These are phyloP conservation scores for Panus rudis DNA, from an alignment of 768 basidiomycete genomes.

Conservation along the genomic window DNA sequence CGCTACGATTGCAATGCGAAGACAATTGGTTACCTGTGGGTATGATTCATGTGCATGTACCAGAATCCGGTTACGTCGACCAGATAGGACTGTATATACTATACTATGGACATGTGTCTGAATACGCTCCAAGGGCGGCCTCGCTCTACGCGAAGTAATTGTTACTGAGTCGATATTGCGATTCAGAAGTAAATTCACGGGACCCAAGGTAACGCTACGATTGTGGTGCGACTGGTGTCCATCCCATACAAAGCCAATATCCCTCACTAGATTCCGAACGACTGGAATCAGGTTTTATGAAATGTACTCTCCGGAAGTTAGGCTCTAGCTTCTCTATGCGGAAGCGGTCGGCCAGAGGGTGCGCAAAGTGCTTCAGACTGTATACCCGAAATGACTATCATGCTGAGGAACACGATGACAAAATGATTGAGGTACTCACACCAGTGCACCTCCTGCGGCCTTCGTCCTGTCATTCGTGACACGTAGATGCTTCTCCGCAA, in stretches of 20 bases:
- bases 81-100: too few relatives aligned
- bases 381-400: background rate
- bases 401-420: conserved; percentile 6
- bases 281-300: conserved; percentile 78
- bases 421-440: conserved; percentile 37
- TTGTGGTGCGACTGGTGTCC: too few relatives aligned
- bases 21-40: too few relatives aligned
- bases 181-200: too few relatives aligned
- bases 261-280: conserved; percentile 73
- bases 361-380: conserved; percentile 82
- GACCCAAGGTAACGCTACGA: too few relatives aligned
- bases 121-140: too few relatives aligned
- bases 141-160: too few relatives aligned
- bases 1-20: too few relatives aligned
- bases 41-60: too few relatives aligned
- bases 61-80: too few relatives aligned
- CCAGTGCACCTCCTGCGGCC: conserved; percentile 42
- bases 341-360: conserved; percentile 67
- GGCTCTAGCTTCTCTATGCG: conserved; percentile 47
- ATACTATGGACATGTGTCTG: too few relatives aligned
- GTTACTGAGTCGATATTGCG: too few relatives aligned
- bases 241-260: conserved; percentile 83
- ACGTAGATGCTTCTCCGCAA: conserved; percentile 49
- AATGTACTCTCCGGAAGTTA: conserved; percentile 59
- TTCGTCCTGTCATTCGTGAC: conserved; percentile 37